These are phyloP conservation scores for Naganishia randhawae DNA, from an alignment of 768 basidiomycete species.

Conservation along the genomic window DNA sequence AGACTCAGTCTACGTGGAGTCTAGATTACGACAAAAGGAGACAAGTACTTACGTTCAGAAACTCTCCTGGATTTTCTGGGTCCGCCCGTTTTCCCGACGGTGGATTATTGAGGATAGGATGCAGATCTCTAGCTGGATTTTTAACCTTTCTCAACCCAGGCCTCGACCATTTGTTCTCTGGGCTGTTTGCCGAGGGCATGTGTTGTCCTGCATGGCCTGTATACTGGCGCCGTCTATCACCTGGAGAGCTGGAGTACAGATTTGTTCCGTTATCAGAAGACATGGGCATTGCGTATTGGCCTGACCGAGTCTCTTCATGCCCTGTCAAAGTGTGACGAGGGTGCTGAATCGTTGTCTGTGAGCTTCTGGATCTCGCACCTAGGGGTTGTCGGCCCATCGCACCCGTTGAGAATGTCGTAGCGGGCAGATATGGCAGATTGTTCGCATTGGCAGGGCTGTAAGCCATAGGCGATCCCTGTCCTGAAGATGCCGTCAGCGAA, in stretches of 20 bases:
- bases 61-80: slow-evolving; percentile 60
- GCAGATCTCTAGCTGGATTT: slow-evolving; percentile 65
- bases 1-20: neutral
- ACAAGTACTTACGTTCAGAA: slow-evolving; percentile 67
- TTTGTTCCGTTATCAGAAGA: slow-evolving; percentile 24
- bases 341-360: neutral
- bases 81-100: slow-evolving; percentile 71
- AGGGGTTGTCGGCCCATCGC: neutral
- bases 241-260: slow-evolving; percentile 39
- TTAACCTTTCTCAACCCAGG: slow-evolving; percentile 74
- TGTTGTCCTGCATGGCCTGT: slow-evolving; percentile 16
- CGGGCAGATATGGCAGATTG: slow-evolving; percentile 16
- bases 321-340: neutral
- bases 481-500: slow-evolving; percentile 7
- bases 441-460: slow-evolving; percentile 19
- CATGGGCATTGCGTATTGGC: neutral
- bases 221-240: neutral
- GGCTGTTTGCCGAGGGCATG: slow-evolving; percentile 11
- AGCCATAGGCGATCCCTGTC: slow-evolving; percentile 9
- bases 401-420: neutral
- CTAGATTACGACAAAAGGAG: neutral
- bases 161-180: slow-evolving; percentile 26
- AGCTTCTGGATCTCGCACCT: slow-evolving; percentile 7
- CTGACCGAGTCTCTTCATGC: neutral
- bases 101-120: slow-evolving; percentile 65